These are phyloP conservation scores for Coemansia sp. DNA, from an alignment of 192 early-diverging fungal genomes.

Conservation along the genomic window DNA sequence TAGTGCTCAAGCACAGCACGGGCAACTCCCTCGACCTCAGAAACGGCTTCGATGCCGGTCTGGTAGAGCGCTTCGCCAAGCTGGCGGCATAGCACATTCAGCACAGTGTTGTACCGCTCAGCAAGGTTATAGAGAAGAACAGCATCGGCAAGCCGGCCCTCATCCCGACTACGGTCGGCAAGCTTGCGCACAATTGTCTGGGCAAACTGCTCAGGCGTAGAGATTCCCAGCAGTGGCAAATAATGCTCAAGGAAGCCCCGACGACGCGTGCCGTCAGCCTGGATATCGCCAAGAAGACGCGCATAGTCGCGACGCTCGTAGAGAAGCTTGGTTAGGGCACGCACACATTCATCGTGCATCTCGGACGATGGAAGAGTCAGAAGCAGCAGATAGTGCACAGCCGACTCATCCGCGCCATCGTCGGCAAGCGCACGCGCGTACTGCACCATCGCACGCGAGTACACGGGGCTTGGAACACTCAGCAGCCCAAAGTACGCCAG, in stretches of 20 bases:
- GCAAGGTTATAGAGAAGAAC: constrained; percentile 77
- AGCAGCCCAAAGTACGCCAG: constrained; percentile 80
- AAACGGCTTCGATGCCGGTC: not conserved
- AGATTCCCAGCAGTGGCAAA: constrained; percentile 62
- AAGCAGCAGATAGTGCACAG: constrained; percentile 42
- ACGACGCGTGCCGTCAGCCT: constrained; percentile 45
- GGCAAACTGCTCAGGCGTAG: constrained; percentile 62
- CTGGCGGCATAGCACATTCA: constrained; percentile 68
- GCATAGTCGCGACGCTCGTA: constrained; percentile 63
- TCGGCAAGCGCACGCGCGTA: constrained; percentile 40
- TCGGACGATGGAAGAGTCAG: constrained; percentile 26
- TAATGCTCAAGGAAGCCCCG: constrained; percentile 70
- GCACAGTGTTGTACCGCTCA: constrained; percentile 71
- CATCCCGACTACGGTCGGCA: constrained; percentile 69
- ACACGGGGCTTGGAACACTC: constrained; percentile 61
- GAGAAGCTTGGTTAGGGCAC: constrained; percentile 53
- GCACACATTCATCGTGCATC: constrained; percentile 23
- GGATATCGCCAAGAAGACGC: constrained; percentile 59
- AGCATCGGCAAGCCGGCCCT: constrained; percentile 71
- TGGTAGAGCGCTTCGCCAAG: constrained; percentile 62
- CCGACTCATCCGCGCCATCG: constrained; percentile 27
- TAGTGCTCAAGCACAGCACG: constrained; percentile 56
- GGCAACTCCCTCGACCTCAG: constrained; percentile 47
- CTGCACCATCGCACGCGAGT: constrained; percentile 33
- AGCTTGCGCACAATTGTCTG: constrained; percentile 64